phyloP scores from a whole-genome alignment of 2,329 filamentous ascomycete genomes.

The Lithohypha guttulata region DNA sequence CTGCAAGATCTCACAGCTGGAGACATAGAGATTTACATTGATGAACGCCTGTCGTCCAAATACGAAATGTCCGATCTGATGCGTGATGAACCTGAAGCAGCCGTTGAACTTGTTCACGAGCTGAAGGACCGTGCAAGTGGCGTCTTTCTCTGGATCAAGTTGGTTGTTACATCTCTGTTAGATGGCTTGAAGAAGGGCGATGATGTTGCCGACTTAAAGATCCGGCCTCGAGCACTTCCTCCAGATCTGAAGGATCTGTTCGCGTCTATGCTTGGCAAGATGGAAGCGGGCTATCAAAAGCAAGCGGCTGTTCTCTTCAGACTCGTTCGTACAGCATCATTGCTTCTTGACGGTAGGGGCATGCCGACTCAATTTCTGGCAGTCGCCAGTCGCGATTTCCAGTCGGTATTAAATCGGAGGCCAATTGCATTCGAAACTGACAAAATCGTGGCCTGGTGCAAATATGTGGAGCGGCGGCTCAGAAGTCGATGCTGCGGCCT shows the following conservation, averaged over 20 bases:
- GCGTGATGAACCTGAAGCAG: not conserved
- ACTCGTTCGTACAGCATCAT: not conserved
- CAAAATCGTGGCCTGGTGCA: not conserved
- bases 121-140: constrained; percentile 28
- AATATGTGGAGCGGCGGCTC: not conserved
- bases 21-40: constrained; percentile 9
- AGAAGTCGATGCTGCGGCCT: constrained; percentile 3
- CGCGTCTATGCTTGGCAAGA: constrained; percentile 2
- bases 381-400: not conserved
- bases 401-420: not conserved
- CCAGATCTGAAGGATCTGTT: constrained; percentile 1
- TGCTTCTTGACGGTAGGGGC: not conserved
- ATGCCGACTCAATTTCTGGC: not conserved
- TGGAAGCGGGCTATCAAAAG: not conserved
- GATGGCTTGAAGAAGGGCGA: not conserved
- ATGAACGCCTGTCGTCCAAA: not conserved
- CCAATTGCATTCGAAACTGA: not conserved
- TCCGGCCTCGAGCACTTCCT: not conserved
- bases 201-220: not conserved
- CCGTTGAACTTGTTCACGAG: not conserved
- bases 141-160: constrained; percentile 38
- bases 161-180: constrained; percentile 28
- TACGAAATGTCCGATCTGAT: not conserved
- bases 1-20: constrained; percentile 9
- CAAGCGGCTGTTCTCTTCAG: not conserved